These are phyloP conservation scores for Crassisporium funariophilum DNA, from an alignment of 768 basidiomycete species.

Conservation along the genomic window DNA sequence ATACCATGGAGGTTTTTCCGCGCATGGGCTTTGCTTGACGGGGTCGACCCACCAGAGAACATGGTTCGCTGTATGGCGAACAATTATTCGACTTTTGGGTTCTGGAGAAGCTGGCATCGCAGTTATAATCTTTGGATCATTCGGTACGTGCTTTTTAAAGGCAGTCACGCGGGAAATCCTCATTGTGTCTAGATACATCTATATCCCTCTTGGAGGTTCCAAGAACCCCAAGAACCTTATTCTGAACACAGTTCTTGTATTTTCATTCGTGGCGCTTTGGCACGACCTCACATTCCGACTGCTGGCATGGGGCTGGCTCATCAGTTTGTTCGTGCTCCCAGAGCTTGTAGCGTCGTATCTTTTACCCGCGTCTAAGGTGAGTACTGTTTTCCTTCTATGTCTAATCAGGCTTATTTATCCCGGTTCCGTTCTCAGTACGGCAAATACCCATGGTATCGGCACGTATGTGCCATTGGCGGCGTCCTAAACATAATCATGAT, in stretches of 20 bases:
- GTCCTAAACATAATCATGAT: conserved; percentile 85
- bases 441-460: conserved; percentile 76
- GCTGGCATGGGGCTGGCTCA: conserved; percentile 96
- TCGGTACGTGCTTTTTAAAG: conserved; percentile 47
- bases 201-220: conserved; percentile 87
- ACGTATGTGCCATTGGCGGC: conserved; percentile 79
- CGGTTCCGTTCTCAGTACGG: conserved; percentile 55
- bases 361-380: conserved; percentile 67
- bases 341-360: conserved; percentile 68
- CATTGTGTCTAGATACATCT: conserved; percentile 72
- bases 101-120: conserved; percentile 97
- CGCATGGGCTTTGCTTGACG: conserved; percentile 86
- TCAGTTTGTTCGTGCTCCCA: conserved; percentile 87
- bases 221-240: conserved; percentile 43
- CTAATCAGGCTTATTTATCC: neutral
- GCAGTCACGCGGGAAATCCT: neutral
- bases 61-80: conserved; percentile 99
- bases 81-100: conserved; percentile 90
- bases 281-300: conserved; percentile 89
- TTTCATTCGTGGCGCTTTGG: conserved; percentile 98
- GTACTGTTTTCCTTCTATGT: conserved; percentile 14
- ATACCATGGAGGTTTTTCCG: conserved; percentile 98
- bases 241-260: conserved; percentile 75
- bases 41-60: conserved; percentile 94
- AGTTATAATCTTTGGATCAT: conserved; percentile 96